A percentile compares a stretch with the other conserved stretches of the same genome.
Evolutionary conservation across 129 eudicot species (phyloP).

Genomic region (Escallonia herrerae): DNA sequence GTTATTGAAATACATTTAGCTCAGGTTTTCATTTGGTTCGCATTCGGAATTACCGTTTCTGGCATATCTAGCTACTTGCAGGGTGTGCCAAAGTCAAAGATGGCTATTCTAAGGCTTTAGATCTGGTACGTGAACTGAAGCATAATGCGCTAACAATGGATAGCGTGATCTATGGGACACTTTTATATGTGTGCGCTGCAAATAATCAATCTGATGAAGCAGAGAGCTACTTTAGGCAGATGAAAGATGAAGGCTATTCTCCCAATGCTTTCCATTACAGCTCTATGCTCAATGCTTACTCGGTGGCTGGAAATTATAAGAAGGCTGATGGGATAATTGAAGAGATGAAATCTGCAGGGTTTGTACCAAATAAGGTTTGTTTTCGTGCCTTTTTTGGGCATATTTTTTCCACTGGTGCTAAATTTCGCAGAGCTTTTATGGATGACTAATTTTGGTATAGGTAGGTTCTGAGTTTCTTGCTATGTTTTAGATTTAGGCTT

Average conservation of each 20-base stretch:
- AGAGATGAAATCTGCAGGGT: slow-evolving; percentile 75
- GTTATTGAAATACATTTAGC: neutral
- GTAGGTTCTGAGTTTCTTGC: no score
- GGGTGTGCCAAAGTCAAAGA: slow-evolving; percentile 69
- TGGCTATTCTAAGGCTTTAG: slow-evolving; percentile 68
- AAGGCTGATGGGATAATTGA: slow-evolving; percentile 65
- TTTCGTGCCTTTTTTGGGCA: slow-evolving; percentile 2
- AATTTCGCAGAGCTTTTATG: no score
- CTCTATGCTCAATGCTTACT: slow-evolving; percentile 83
- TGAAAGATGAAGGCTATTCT: slow-evolving; percentile 81
- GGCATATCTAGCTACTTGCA: slow-evolving; percentile 52
- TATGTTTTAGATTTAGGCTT: no score
- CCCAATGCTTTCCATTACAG: slow-evolving; percentile 84
- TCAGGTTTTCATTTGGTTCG: neutral
- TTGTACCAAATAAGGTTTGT: slow-evolving; percentile 79
- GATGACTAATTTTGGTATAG: no score
- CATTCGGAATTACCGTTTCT: slow-evolving; percentile 7
- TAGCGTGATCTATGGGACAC: slow-evolving; percentile 57
- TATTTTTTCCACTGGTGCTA: no score
- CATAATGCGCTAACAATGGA: slow-evolving; percentile 63
- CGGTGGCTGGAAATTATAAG: slow-evolving; percentile 56
- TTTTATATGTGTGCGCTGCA: slow-evolving; percentile 81
- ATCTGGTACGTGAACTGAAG: slow-evolving; percentile 64
- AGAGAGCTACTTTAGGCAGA: slow-evolving; percentile 55
- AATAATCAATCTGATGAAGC: slow-evolving; percentile 68